Evolutionary conservation across 139 green algal species (phyloP), one percentile per base, ranked within the genome.

Genomic region (Picochlorum sp.): DNA sequence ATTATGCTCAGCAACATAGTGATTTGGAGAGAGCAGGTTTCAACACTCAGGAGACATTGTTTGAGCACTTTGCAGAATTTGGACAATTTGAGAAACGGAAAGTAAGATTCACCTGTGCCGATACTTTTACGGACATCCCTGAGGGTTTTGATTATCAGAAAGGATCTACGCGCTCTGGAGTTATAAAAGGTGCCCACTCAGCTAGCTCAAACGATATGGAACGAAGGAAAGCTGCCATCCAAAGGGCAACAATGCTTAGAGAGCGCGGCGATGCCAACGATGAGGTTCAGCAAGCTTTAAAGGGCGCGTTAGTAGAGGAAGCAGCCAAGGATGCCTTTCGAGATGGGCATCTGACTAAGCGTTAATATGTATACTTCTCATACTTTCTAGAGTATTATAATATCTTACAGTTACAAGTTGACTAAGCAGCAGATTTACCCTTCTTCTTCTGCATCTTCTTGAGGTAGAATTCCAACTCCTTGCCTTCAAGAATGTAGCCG

Each of bases 401-500:
- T n/a, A n/a, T n/a, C n/a, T n/a, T n/a, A n/a, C n/a, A n/a, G n/a
- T n/a, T n/a, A n/a, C n/a, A n/a, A n/a, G n/a, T n/a, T n/a, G n/a
- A n/a, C n/a, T n/a, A n/a, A n/a, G n/a, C n/a, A n/a, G 41, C 41
- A 26, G 12, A 8, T 22, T 50, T 35, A 56, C 50, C 50, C 50
- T 83, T 90, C 79, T 91, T 93, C 72, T 87, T 90, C 52, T 77
- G 65, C 73, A 93, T 77, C 70, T 85, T 86, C 49, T 74, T 79
- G 24, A 92, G 47, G 72, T 95, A 97, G 59, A 96, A 94, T 47
- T 93, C 86, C 57, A 93, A 81, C 80, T 97, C 91, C 70, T 78
- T 85, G 39, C 81, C 87, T 70, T 97, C 91, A 20, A 96, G 64
- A 55, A 97, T 93, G 73, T 93, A 89, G 61, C 85, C 89, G 76